Conservation (phyloP, 768 basidiomycete genomes). For the Mycena latifolia region DNA sequence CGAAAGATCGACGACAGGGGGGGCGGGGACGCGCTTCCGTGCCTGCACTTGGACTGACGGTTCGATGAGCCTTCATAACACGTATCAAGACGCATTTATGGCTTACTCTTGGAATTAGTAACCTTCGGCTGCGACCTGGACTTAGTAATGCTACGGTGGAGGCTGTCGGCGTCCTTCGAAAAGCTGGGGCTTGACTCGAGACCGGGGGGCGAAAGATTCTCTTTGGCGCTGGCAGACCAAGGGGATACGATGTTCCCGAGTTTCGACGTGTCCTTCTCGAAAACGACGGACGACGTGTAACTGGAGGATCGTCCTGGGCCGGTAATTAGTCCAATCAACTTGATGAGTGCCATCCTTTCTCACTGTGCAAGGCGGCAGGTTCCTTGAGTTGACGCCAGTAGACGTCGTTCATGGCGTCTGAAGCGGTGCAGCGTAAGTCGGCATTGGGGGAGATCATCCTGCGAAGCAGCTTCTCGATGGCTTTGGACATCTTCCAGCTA, state of each 20-base stretch:
- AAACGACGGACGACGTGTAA: slow-evolving; percentile 59
- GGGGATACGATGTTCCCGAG: slow-evolving; percentile 49
- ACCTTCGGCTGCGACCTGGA: slow-evolving; percentile 62
- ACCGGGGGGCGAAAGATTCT: slow-evolving; percentile 51
- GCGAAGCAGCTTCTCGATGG: slow-evolving; percentile 75
- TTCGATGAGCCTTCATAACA: slow-evolving; percentile 3
- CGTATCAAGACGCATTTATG: background rate
- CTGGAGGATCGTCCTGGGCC: slow-evolving; percentile 60
- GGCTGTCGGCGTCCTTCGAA: slow-evolving; percentile 26
- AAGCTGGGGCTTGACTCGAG: slow-evolving; percentile 37
- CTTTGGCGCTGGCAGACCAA: slow-evolving; percentile 45
- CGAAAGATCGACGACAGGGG: slow-evolving; percentile 55
- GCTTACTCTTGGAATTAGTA: slow-evolving; percentile 52
- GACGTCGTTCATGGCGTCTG: slow-evolving; percentile 71
- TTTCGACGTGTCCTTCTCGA: slow-evolving; percentile 63
- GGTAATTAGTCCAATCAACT: slow-evolving; percentile 14
- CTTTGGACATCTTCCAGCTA: slow-evolving; percentile 75
- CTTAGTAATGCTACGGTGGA: slow-evolving; percentile 45
- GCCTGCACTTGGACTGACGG: slow-evolving; percentile 43
- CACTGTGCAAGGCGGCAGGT: slow-evolving; percentile 55
- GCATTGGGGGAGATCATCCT: slow-evolving; percentile 87
- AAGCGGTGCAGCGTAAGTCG: slow-evolving; percentile 80
- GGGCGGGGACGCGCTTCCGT: slow-evolving; percentile 52
- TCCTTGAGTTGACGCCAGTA: slow-evolving; percentile 67
- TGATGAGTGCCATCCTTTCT: slow-evolving; percentile 27